Percentiles rank a stretch among this genome's conserved stretches.
phyloP scores from a whole-genome alignment of 148 eudicot genomes.

The Rhododendron williamsianum region DNA sequence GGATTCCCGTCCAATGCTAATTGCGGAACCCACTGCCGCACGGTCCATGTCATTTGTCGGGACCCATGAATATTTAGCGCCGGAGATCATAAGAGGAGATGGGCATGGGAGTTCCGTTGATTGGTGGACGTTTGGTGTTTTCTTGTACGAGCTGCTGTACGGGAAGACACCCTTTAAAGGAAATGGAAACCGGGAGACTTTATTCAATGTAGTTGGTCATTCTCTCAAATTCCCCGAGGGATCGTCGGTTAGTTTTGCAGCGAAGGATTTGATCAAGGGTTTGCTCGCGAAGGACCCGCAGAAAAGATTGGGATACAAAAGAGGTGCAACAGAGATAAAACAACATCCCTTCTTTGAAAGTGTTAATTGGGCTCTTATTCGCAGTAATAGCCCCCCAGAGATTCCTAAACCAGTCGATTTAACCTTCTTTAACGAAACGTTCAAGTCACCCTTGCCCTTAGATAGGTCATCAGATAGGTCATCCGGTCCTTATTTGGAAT shows the following conservation, averaged over 20 bases:
- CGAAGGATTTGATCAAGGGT: constrained; percentile 35
- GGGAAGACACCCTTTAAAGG: constrained; percentile 46
- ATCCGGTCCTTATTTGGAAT: constrained; percentile 69
- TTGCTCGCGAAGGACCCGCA: constrained; percentile 43
- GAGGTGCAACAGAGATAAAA: constrained; percentile 39
- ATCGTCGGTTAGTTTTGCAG: constrained; percentile 39
- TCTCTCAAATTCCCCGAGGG: constrained; percentile 37
- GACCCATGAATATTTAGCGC: constrained; percentile 46
- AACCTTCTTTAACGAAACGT: constrained; percentile 29
- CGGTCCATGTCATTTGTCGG: constrained; percentile 50
- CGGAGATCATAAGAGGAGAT: constrained; percentile 38
- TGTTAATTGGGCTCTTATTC: constrained; percentile 44
- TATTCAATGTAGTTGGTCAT: constrained; percentile 44
- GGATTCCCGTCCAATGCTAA: constrained; percentile 44
- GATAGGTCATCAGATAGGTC: constrained; percentile 41
- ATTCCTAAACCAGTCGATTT: constrained; percentile 55
- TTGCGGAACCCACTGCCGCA: constrained; percentile 44
- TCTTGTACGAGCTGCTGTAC: constrained; percentile 33
- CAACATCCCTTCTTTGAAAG: constrained; percentile 47
- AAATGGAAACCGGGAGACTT: constrained; percentile 35
- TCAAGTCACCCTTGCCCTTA: constrained; percentile 35
- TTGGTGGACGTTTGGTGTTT: constrained; percentile 50
- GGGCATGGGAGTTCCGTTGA: constrained; percentile 52
- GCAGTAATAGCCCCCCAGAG: constrained; percentile 43
- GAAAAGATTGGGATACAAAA: constrained; percentile 31